Conservation (phyloP, 1,284 basidiomycete genomes). For the Amylostereum chailletii region DNA sequence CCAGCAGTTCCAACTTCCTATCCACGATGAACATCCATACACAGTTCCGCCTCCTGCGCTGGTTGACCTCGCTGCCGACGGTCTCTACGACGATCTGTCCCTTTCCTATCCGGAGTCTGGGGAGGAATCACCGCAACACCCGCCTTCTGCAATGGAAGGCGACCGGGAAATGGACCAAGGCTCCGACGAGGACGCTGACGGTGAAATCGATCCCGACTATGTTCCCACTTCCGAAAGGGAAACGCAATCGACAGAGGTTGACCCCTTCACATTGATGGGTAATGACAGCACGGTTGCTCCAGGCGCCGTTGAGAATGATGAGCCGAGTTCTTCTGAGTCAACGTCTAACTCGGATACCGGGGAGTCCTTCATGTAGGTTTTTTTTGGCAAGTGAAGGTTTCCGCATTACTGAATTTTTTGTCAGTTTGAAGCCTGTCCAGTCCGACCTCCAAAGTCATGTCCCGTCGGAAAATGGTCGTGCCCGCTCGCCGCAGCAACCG, state of each 20-base stretch:
- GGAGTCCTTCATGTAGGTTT: no score
- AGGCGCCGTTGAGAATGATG: slow-evolving; percentile 9
- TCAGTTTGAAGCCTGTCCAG: no score
- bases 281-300: slow-evolving; percentile 16
- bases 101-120: no score
- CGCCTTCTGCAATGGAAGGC: background rate
- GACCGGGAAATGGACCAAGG: background rate
- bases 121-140: background rate
- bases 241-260: slow-evolving; percentile 1
- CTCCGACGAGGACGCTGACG: slow-evolving; percentile 14
- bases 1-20: no score
- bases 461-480: no score
- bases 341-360: background rate
- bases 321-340: background rate
- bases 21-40: no score
- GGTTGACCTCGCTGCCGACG: no score
- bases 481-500: no score
- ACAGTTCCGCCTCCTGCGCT: no score
- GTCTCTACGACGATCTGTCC: no score
- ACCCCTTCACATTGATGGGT: slow-evolving; percentile 19
- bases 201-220: slow-evolving; percentile 18
- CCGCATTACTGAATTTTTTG: no score
- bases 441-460: no score
- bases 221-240: background rate
- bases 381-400: background rate